Conservation (phyloP, 2,329 filamentous ascomycete genomes). For the Pochonia chlamydosporia region DNA sequence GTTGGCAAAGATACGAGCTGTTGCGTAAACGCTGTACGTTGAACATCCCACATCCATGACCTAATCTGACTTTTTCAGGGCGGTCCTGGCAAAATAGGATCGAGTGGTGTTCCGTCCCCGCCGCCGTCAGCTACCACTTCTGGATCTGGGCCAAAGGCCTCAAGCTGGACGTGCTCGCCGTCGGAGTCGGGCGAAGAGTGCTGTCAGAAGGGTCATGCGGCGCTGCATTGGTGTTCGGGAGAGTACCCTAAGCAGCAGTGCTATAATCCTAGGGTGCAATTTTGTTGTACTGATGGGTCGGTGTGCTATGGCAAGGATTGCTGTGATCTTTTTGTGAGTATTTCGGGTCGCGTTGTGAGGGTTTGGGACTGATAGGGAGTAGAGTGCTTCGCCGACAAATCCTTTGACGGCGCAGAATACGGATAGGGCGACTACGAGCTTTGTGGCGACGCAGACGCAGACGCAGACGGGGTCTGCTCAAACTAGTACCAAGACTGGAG, state of each 20-base stretch:
- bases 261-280: background rate
- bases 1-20: too few relatives aligned
- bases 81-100: background rate
- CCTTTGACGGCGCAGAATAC: background rate
- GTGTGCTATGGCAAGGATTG: conserved; percentile 1
- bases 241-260: background rate
- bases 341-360: background rate
- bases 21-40: background rate
- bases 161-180: background rate
- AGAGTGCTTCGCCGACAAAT: background rate
- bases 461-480: too few relatives aligned
- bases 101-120: background rate
- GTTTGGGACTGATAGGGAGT: background rate
- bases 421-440: too few relatives aligned
- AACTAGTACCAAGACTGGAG: too few relatives aligned
- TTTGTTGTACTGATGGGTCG: background rate
- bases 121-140: background rate
- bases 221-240: background rate
- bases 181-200: background rate
- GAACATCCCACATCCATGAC: background rate
- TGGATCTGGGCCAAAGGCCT: background rate
- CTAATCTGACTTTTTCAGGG: background rate
- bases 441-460: background rate
- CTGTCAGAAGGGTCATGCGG: background rate
- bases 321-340: background rate